Conservation (phyloP, 192 early-diverging fungal genomes). For the Glomus cerebriforme region DNA sequence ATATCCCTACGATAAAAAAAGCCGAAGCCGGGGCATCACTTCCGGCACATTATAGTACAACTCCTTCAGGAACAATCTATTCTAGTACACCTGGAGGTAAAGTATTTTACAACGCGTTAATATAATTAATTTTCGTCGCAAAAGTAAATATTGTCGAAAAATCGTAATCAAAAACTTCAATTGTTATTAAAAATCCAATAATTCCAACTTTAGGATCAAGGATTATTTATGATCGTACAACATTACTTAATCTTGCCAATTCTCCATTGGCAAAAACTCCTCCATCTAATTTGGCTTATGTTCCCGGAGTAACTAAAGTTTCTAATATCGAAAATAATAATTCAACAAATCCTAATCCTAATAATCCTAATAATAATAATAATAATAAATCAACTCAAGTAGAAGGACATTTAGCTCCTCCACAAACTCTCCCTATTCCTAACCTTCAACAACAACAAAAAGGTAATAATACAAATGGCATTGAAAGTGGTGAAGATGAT, state of each 20-base stretch:
- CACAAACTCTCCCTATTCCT: not conserved
- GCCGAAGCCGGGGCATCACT: conserved; percentile 52
- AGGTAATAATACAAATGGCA: not conserved
- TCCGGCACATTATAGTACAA: conserved; percentile 60
- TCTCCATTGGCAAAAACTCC: conserved; percentile 62
- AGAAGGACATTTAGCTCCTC: conserved; percentile 22
- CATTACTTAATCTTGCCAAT: conserved; percentile 61
- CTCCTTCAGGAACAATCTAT: conserved; percentile 63
- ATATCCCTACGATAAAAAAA: conserved; percentile 46
- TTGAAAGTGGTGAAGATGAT: conserved; percentile 15
- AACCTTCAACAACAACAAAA: not conserved
- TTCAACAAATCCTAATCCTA: not conserved
- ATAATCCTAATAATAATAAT: not conserved
- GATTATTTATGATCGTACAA: conserved; percentile 65
- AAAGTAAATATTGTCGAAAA: not conserved
- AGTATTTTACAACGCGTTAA: not conserved
- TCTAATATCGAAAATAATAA: conserved; percentile 16
- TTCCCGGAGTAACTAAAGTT: conserved; percentile 61
- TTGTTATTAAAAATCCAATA: too few species aligned
- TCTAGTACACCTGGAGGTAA: conserved; percentile 61
- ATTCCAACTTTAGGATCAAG: conserved; percentile 54
- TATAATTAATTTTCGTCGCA: not conserved
- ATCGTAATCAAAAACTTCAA: too few species aligned
- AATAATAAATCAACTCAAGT: not conserved
- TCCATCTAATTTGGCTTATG: conserved; percentile 56